A percentile compares a stretch with the other conserved stretches of the same genome.
Evolutionary conservation across 352 stramenopile species (phyloP).

Genomic region (Phytopythium cucurbitacearum): DNA sequence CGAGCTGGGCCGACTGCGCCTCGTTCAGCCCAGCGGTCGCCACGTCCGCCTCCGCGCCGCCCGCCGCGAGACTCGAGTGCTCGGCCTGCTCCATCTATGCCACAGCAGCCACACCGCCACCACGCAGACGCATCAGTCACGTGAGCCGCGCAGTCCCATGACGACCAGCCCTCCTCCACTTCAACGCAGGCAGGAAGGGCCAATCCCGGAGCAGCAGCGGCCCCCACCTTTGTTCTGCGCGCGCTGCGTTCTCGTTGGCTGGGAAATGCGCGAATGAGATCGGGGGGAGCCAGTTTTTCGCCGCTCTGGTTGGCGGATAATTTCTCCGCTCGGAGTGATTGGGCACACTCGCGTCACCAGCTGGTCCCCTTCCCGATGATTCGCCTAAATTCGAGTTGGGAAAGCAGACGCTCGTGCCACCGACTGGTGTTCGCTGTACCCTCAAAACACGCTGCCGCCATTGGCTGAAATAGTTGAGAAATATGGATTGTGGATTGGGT

Average conservation of each 20-base stretch:
- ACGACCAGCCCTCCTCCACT: not conserved
- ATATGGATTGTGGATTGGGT: conserved; percentile 10
- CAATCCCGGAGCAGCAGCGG: not conserved
- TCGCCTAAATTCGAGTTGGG: conserved; percentile 2
- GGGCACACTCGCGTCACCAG: conserved; percentile 31
- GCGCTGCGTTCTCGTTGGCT: conserved; percentile 25
- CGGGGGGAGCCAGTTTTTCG: conserved; percentile 3
- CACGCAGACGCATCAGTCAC: too few species aligned
- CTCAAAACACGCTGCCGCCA: not conserved
- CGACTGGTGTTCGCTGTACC: too few species aligned
- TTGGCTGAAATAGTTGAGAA: conserved; percentile 14
- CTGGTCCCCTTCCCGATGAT: conserved; percentile 5
- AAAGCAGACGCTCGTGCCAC: too few species aligned
- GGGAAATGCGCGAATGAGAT: conserved; percentile 45
- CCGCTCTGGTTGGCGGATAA: conserved; percentile 36
- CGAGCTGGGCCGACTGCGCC: conserved; percentile 42
- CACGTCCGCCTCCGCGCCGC: conserved; percentile 10
- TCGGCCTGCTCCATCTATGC: conserved; percentile 20
- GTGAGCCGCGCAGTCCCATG: too few species aligned
- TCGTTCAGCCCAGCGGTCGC: conserved; percentile 10
- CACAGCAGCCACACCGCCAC: not conserved
- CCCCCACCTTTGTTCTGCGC: not conserved
- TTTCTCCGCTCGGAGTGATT: conserved; percentile 13
- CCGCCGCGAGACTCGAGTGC: conserved; percentile 13
- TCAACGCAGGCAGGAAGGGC: not conserved